Evolutionary conservation across 75 land plant genomes (phyloP), one percentile per base, ranked within the genome.

Genomic region (Selaginella moellendorffii): DNA sequence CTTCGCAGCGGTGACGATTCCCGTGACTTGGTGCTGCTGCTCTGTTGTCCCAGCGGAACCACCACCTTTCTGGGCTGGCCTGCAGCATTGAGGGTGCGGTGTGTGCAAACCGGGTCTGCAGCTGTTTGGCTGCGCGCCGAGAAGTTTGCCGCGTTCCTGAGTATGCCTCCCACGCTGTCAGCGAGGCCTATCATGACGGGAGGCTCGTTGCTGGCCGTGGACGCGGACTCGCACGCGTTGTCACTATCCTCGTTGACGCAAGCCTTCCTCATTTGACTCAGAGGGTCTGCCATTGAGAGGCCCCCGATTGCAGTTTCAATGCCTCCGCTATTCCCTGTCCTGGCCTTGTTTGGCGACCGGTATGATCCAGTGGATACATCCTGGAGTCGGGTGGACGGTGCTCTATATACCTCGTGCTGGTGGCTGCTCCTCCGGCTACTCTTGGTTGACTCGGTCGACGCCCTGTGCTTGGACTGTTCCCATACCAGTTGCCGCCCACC

Each of bases 21-120:
- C 14, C 46, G 5, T 14, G 46, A 36, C 46, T 36, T 36, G n/a
- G n/a, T n/a, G n/a, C n/a, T n/a, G n/a, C n/a, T n/a, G 14, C 46
- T 36, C 46, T 36, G 46, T 14, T 14, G 10, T 36, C 10, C 46
- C 46, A 75, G 1, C 1, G 77, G 68, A 20, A 69, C 28, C 24
- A 70, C 64, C 60, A 75, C 68, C 65, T 75, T 75, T 59, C 77
- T 70, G 0, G 77, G 77, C 36, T 75, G 77, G 26, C 77, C 77
- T 25, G 77, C 77, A 53, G 77, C 53, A 70, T 75, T 75, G 63
- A 70, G 28, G 22, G 61, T 70, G 9, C 77, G 31, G 27, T 75
- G 77, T 27, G 73, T 64, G 54, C 60, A 64, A 25, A 70, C 77
- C 52, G 42, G 46, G 46, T 36, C 69, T 23, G 22, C 72, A n/a